Evolutionary conservation across 768 basidiomycete genomes (phyloP), one percentile per base, ranked within the genome.

Genomic region (Tulasnella sp.): DNA sequence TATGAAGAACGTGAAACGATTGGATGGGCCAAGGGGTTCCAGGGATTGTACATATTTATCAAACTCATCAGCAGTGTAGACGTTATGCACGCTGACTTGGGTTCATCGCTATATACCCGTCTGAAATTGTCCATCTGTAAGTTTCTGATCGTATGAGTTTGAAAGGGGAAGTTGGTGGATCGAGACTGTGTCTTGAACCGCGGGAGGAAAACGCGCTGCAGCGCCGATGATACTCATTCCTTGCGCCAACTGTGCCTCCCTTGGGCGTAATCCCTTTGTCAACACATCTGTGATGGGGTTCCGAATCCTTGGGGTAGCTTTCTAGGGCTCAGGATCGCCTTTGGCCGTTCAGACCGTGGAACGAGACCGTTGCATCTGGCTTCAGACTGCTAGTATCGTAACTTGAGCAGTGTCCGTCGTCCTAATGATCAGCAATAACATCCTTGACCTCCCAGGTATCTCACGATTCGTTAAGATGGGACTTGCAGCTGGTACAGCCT

Each of bases 381-480:
- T n/a, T n/a, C n/a, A n/a, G n/a, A n/a, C n/a, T n/a, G n/a, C n/a
- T n/a, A n/a, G n/a, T n/a, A n/a, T n/a, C n/a, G n/a, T n/a, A n/a
- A n/a, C n/a, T n/a, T n/a, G n/a, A n/a, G n/a, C n/a, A 21, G 73
- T 85, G 29, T 81, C 80, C 19, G 84, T 81, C 48, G 80, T 81
- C 1, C 85, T 86, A 0, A 73, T 88, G 63, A 73, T 78, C 47
- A 78, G 75, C 63, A 78, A 76, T 38, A 85, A 77, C 67, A 83
- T 88, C 69, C 82, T 89, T 76, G 83, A 89, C 69, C 68, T 89
- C 1, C 87, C 87, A 0, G 78, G 82, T 53, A 70, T 90, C 51
- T 83, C 80, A 1, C 75, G 76, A 0, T 88, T 86, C 75, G 73
- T 89, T 27, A 81, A 86, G 65, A 78, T 74, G 53, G 77, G 80